Evolutionary conservation across 176 grass and related monocot genomes (phyloP).

Genomic region (Rhynchospora breviuscula): DNA sequence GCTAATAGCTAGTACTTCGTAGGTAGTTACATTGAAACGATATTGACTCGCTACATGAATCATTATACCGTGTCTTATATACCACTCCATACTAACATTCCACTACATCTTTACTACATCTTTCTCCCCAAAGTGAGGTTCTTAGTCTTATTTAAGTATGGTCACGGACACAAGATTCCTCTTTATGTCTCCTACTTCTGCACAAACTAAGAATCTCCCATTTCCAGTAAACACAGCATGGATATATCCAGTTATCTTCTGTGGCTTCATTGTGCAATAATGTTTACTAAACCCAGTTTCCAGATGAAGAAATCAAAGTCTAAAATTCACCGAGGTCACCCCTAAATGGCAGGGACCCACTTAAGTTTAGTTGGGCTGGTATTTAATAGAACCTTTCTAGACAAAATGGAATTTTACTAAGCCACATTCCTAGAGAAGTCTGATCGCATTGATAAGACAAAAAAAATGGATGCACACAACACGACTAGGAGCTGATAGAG

Average conservation of each 20-base stretch:
- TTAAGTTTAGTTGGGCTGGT: background rate
- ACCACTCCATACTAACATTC: constrained; percentile 1
- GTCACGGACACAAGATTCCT: constrained; percentile 12
- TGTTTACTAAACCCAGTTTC: background rate
- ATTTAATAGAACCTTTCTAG: background rate
- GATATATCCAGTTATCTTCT: constrained; percentile 5
- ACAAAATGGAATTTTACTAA: background rate
- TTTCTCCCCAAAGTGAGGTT: background rate
- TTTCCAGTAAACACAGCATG: background rate
- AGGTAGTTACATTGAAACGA: background rate
- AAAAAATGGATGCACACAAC: background rate
- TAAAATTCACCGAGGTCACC: background rate
- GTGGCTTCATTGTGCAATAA: background rate
- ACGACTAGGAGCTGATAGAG: background rate
- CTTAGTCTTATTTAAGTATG: constrained; percentile 5
- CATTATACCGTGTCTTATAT: background rate
- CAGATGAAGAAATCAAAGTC: background rate
- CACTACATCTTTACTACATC: background rate
- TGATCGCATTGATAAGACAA: background rate
- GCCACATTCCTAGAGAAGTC: background rate
- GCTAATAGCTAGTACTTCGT: background rate
- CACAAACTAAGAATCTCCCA: background rate
- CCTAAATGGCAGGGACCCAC: background rate
- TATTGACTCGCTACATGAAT: background rate
- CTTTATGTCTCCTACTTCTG: constrained; percentile 6